phyloP scores from a whole-genome alignment of 2,329 filamentous ascomycete species.

The Botrytis deweyae region DNA sequence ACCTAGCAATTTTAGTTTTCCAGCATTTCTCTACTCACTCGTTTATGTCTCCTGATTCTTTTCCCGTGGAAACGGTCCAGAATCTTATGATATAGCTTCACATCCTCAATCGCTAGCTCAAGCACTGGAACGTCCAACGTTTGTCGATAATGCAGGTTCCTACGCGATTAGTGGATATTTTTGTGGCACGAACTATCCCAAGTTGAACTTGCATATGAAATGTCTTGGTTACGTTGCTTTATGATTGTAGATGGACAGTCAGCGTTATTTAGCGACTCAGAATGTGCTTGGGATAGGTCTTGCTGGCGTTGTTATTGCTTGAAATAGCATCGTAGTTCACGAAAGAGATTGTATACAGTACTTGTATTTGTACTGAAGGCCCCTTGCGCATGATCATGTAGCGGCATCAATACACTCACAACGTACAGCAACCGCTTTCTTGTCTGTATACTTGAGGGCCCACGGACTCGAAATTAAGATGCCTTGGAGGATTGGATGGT shows the following conservation, averaged over 20 bases:
- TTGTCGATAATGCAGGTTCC: neutral
- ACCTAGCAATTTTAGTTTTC: neutral
- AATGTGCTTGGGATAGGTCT: neutral
- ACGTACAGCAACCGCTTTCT: rapidly evolving
- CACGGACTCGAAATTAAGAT: neutral
- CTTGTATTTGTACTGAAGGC: neutral
- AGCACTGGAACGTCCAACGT: neutral
- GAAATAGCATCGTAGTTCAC: neutral
- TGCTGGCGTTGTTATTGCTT: neutral
- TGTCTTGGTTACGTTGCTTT: neutral
- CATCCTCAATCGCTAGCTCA: neutral
- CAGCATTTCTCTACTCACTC: neutral
- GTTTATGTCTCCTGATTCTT: too few species aligned
- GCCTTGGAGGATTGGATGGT: rapidly evolving
- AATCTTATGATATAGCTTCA: too few species aligned
- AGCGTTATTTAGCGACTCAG: neutral
- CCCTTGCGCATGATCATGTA: neutral
- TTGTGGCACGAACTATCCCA: neutral
- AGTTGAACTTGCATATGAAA: neutral
- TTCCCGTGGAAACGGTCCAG: too few species aligned
- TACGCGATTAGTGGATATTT: neutral
- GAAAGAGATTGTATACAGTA: neutral
- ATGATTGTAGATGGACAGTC: neutral
- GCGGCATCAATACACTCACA: neutral
- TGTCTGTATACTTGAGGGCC: neutral